Evolutionary conservation across 306 rosid species (phyloP).

Genomic region (Medicago ruthenica): DNA sequence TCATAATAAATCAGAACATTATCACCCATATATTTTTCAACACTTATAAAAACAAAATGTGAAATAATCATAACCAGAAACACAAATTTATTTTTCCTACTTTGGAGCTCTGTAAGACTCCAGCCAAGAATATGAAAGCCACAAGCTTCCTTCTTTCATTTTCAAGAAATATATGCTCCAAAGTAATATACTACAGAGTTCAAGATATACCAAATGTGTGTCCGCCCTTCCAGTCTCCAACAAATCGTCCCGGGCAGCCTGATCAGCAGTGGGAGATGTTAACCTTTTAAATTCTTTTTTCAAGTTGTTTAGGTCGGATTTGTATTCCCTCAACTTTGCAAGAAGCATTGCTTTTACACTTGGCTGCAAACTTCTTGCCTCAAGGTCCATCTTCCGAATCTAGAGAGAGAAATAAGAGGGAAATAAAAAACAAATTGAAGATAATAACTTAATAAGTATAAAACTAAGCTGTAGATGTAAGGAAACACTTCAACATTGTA

Average conservation of each 20-base stretch:
- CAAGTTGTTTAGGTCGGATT: conserved; percentile 79
- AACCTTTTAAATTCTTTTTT: conserved; percentile 81
- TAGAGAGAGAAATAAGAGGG: conserved; percentile 24
- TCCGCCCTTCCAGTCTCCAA: conserved; percentile 71
- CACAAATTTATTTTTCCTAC: background rate
- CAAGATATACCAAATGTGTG: conserved; percentile 62
- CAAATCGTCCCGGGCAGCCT: conserved; percentile 77
- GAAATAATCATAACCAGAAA: conserved; percentile 2
- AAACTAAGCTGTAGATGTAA: conserved; percentile 7
- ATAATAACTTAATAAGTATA: background rate
- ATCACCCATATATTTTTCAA: too few species aligned
- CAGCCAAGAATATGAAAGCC: conserved; percentile 31
- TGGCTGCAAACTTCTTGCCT: conserved; percentile 89
- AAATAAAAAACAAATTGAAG: conserved; percentile 9
- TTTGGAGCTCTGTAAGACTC: conserved; percentile 17
- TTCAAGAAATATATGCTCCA: conserved; percentile 26
- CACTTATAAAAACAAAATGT: conserved; percentile 1
- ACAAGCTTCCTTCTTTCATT: conserved; percentile 21
- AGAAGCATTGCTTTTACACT: conserved; percentile 78
- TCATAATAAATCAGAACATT: too few species aligned
- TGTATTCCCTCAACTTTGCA: conserved; percentile 88
- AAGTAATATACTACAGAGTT: conserved; percentile 23
- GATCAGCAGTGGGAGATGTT: conserved; percentile 72
- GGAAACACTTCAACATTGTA: conserved; percentile 39
- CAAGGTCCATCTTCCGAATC: conserved; percentile 95